These are phyloP conservation scores for Mucor racemosus DNA, from an alignment of 371 early-diverging fungal genomes.

Conservation along the genomic window DNA sequence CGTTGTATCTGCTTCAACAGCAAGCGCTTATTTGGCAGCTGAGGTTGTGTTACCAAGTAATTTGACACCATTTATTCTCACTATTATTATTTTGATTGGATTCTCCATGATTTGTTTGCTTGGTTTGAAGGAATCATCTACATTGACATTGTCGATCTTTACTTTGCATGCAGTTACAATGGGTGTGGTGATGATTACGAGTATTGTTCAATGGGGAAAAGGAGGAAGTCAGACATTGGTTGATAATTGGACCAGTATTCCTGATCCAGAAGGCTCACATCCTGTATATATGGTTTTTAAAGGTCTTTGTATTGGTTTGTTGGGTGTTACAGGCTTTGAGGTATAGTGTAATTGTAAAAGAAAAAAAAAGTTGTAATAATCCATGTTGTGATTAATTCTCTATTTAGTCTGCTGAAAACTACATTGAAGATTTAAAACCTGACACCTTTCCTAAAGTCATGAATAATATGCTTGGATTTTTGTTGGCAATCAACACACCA, in stretches of 20 bases:
- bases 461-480: constrained; percentile 60
- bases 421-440: constrained; percentile 61
- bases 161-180: constrained; percentile 45
- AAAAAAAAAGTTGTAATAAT: too few species aligned
- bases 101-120: constrained; percentile 42
- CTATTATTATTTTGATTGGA: constrained; percentile 48
- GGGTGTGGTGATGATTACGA: constrained; percentile 43
- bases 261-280: constrained; percentile 34
- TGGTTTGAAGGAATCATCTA: constrained; percentile 53
- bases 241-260: constrained; percentile 47
- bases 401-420: constrained; percentile 47
- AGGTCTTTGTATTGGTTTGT: constrained; percentile 63
- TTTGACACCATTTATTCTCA: constrained; percentile 39
- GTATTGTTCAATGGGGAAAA: constrained; percentile 43
- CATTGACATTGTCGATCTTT: constrained; percentile 49
- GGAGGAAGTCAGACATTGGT: constrained; percentile 41
- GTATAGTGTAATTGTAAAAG: constrained; percentile 19
- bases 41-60: constrained; percentile 42
- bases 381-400: background rate
- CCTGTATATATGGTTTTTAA: constrained; percentile 44
- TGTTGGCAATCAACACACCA: constrained; percentile 51
- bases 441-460: constrained; percentile 61
- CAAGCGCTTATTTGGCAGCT: constrained; percentile 54
- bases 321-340: constrained; percentile 63
- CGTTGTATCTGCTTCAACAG: constrained; percentile 61